A percentile compares a stretch with the other conserved stretches of the same genome.
Evolutionary conservation across 371 early-diverging fungal species (phyloP).

Genomic region (Actinomortierella wolfii): DNA sequence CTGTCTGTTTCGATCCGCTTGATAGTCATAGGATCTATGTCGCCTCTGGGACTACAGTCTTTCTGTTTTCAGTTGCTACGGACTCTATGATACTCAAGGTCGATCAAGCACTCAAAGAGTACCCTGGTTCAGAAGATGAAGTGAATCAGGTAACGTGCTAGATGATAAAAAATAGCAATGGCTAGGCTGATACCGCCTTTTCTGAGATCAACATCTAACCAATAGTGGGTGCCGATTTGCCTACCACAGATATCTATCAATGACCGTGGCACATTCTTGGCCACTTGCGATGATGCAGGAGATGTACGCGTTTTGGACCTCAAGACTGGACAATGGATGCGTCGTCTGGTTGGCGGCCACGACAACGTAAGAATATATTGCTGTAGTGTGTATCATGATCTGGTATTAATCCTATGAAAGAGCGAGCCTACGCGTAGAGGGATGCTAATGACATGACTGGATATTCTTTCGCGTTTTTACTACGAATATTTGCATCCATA

Average conservation of each 20-base stretch:
- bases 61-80: conserved; percentile 28
- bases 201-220: not conserved
- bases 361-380: conserved; percentile 29
- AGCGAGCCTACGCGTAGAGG: too few species aligned
- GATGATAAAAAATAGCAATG: not conserved
- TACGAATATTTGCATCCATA: too few species aligned
- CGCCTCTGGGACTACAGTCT: conserved; percentile 29
- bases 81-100: conserved; percentile 24
- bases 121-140: conserved; percentile 37
- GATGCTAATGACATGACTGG: too few species aligned
- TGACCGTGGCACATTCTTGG: conserved; percentile 24
- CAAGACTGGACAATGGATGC: conserved; percentile 40
- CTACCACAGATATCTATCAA: conserved; percentile 29
- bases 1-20: conserved; percentile 23
- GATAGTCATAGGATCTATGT: conserved; percentile 43
- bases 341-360: conserved; percentile 21
- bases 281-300: conserved; percentile 39
- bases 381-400: too few species aligned
- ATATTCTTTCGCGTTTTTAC: too few species aligned
- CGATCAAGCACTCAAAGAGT: conserved; percentile 16
- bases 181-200: not conserved
- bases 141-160: conserved; percentile 29
- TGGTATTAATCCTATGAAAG: too few species aligned
- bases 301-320: conserved; percentile 39
- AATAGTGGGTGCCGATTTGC: not conserved